Evolutionary conservation across 257 asterid genomes (phyloP).

Genomic region (Solanum neorickii): DNA sequence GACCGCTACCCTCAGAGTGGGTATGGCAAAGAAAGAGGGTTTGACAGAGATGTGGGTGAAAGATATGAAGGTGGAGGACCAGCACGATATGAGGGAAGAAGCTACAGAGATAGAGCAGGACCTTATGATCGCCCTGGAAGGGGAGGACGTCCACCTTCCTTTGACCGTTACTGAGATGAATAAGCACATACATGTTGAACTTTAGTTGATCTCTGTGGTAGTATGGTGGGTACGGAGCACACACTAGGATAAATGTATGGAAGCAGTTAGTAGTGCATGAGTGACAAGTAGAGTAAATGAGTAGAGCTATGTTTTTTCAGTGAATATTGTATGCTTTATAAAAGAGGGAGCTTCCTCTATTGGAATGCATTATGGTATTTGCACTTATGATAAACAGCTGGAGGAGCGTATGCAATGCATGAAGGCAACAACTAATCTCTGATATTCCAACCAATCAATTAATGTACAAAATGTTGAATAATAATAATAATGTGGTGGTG

Average conservation of each 20-base stretch:
- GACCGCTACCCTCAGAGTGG: conserved; percentile 66
- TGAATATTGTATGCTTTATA: not conserved
- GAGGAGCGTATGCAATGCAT: not conserved
- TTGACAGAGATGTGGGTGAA: not conserved
- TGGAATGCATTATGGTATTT: not conserved
- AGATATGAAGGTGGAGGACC: conserved; percentile 8
- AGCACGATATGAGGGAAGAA: conserved; percentile 4
- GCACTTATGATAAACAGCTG: not conserved
- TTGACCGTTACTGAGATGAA: conserved; percentile 2
- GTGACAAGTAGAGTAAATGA: not conserved
- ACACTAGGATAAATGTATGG: not conserved
- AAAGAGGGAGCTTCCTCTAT: not conserved
- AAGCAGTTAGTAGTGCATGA: not conserved
- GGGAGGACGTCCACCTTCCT: conserved; percentile 1
- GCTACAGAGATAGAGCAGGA: conserved; percentile 4
- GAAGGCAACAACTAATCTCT: not conserved
- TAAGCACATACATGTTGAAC: not conserved
- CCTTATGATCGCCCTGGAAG: conserved; percentile 10
- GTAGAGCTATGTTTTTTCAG: not conserved
- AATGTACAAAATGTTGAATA: not conserved
- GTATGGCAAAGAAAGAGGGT: conserved; percentile 22
- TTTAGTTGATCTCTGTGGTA: not conserved
- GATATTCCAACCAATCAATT: not conserved
- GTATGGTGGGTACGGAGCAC: not conserved
- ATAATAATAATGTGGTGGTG: not conserved